A percentile compares a stretch with the other conserved stretches of the same genome.
Evolutionary conservation across 768 basidiomycete genomes (phyloP).

Genomic region (Leccinum longicurvipes): DNA sequence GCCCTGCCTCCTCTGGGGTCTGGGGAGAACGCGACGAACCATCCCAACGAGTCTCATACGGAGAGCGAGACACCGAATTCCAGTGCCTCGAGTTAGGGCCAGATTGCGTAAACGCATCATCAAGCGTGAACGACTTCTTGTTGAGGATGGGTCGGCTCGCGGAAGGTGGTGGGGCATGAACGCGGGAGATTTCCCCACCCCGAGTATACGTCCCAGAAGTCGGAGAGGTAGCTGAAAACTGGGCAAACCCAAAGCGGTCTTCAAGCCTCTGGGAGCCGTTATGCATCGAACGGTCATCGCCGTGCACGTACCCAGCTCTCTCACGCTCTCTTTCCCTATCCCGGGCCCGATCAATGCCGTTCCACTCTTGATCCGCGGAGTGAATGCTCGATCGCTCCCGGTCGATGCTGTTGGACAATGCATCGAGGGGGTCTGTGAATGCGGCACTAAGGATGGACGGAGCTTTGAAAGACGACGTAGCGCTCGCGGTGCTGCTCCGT

Average conservation of each 20-base stretch:
- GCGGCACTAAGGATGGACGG: conserved; percentile 39
- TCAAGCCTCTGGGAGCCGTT: conserved; percentile 12
- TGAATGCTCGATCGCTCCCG: conserved; percentile 28
- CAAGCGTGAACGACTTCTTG: conserved; percentile 28
- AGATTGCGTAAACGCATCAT: conserved; percentile 23
- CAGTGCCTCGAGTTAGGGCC: conserved; percentile 22
- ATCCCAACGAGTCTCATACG: conserved; percentile 30
- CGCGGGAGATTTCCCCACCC: conserved; percentile 11
- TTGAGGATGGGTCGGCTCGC: conserved; percentile 32
- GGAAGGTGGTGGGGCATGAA: conserved; percentile 23
- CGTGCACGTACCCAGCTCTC: conserved; percentile 8
- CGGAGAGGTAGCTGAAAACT: conserved; percentile 13
- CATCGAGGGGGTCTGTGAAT: conserved; percentile 29
- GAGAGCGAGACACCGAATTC: conserved; percentile 20
- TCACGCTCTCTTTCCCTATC: conserved; percentile 26
- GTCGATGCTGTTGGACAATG: conserved; percentile 18
- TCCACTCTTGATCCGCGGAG: conserved; percentile 29
- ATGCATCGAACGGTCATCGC: conserved; percentile 25
- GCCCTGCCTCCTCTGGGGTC: conserved; percentile 26
- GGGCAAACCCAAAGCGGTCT: conserved; percentile 15
- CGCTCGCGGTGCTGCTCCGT: conserved; percentile 49
- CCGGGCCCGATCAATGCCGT: conserved; percentile 19
- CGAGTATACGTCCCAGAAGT: conserved; percentile 14
- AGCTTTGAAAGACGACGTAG: conserved; percentile 45
- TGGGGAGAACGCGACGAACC: conserved; percentile 29